These are phyloP conservation scores for Caloboletus firmus DNA, from an alignment of 1,284 basidiomycete species.

Conservation along the genomic window DNA sequence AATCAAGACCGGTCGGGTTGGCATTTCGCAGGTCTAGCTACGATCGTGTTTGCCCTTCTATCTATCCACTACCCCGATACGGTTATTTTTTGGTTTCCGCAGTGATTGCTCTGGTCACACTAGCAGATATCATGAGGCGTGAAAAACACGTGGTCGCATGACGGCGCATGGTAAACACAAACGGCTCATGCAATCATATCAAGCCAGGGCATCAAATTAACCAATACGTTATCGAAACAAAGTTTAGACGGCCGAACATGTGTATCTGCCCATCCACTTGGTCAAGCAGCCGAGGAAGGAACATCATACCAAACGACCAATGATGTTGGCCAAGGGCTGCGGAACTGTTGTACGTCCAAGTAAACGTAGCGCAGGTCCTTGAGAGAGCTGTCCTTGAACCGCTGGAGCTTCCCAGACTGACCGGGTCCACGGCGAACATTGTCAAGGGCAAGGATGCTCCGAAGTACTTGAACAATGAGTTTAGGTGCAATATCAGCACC, in stretches of 20 bases:
- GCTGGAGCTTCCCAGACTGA: conserved; percentile 50
- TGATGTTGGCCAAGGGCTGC: conserved; percentile 52
- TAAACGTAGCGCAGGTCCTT: conserved; percentile 45
- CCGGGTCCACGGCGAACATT: conserved; percentile 55
- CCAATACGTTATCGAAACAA: conserved; percentile 12
- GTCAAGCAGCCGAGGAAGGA: conserved; percentile 20
- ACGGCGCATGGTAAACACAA: not conserved
- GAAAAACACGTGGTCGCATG: not conserved
- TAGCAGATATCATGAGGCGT: too few relatives aligned
- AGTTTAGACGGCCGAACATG: not conserved
- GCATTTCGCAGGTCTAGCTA: too few relatives aligned
- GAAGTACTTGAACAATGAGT: conserved; percentile 50
- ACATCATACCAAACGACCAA: conserved; percentile 46
- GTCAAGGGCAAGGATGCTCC: conserved; percentile 48
- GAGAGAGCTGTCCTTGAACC: conserved; percentile 37
- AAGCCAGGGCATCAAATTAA: not conserved
- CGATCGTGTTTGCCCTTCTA: too few relatives aligned
- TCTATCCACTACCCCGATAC: too few relatives aligned
- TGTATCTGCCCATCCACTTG: not conserved
- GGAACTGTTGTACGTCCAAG: conserved; percentile 43
- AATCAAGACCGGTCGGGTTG: too few relatives aligned
- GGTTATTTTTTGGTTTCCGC: too few relatives aligned
- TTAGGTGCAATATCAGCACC: conserved; percentile 58
- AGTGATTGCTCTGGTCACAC: too few relatives aligned
- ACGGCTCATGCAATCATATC: not conserved